Evolutionary conservation across 2,329 filamentous ascomycete genomes (phyloP), one percentile per base, ranked within the genome.

Genomic region (Monilinia vaccinii-corymbosi): DNA sequence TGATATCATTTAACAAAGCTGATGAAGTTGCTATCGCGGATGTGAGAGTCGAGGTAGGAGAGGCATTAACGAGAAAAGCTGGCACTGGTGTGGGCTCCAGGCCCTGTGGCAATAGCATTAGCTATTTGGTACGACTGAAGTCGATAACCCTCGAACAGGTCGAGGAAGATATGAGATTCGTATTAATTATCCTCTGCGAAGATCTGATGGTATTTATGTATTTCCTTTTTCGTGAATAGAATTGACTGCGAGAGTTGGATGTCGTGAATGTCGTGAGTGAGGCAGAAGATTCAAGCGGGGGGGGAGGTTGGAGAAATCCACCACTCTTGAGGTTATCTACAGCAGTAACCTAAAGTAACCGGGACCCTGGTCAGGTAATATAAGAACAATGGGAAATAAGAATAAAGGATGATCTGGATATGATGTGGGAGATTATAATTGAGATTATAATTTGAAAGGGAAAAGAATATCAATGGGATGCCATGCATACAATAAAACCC

Each of bases 81-180:
- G 42, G 62, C 52, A 58, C 62, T 36, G 46, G 64, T 50, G 65
- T 62, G 65, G 67, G 65, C 67, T 67, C 66, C 51, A 69, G 62
- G 62, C 68, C 68, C 62, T 67, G 65, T 56, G 69, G 67, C 44
- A 68, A 67, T 46, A 67, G 65, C 70, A 71, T 71, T 61, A 49
- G 58, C 44, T 56, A n/a, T 32, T 5, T 56, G 34, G 42, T 55
- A 58, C 50, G 59, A 58, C 50, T 28, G 46, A 16, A 21, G 49
- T 52, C 21, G 48, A 45, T 53, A n/a, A 36, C 38, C 36, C n/a
- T 18, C 47, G 40, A 46, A 32, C 11, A 11, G 10, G 28, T 36
- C 9, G 21, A 45, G 42, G 49, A 14, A 16, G 21, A 38, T 38
- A 23, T 14, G 14, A 18, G 31, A 21, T 16, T 28, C 11, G 38